Evolutionary conservation across 1,284 basidiomycete species (phyloP), one percentile per base, ranked within the genome.

Genomic region (Fomitopsis palustris): DNA sequence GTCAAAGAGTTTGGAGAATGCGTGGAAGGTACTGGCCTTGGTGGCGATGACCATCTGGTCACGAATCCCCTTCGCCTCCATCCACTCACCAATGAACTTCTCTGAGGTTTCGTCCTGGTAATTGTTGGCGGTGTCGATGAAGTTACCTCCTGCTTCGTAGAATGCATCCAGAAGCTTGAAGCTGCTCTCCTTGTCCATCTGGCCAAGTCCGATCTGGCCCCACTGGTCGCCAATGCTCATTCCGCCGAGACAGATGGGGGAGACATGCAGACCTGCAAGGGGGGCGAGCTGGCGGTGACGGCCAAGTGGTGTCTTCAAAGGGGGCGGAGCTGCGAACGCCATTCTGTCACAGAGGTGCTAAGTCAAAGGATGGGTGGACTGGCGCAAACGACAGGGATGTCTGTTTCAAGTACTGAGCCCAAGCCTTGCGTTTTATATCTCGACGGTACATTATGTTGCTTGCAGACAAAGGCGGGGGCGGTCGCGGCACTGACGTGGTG

Each of bases 151-250:
- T 47, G 64, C 72, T 55, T 64, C 65, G 53, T 66, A 69, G 56
- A 62, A 72, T 39, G 54, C 58, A 33, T 60, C 58, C 7, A 60
- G 47, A 2, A 60, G 54, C 39, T 23, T 37, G 51, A 9, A 72
- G 21, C 65, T 65, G 21, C 57, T 21, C 57, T 70, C 67, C 62
- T 72, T 12, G 56, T 66, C 56, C 69, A 82, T 82, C 7, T 64
- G 59, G 4, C 78, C 78, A 65, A 74, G 65, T 1, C 68, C 69
- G 17, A 67, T 69, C 14, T 45, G 5, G 0, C 42, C 61, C 70
- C 82, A 45, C 84, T 74, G 66, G 71, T 80, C 78, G 61, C 70
- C 82, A 43, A 84, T 74, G 66, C 71, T 80, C 78, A 81, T 78
- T 0, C 71, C 81, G 16, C 83, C 84, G 10, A 82, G 69, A 57